Base-by-base conservation (phyloP, 768 basidiomycete species). In the Fomitopsis serialis region DNA sequence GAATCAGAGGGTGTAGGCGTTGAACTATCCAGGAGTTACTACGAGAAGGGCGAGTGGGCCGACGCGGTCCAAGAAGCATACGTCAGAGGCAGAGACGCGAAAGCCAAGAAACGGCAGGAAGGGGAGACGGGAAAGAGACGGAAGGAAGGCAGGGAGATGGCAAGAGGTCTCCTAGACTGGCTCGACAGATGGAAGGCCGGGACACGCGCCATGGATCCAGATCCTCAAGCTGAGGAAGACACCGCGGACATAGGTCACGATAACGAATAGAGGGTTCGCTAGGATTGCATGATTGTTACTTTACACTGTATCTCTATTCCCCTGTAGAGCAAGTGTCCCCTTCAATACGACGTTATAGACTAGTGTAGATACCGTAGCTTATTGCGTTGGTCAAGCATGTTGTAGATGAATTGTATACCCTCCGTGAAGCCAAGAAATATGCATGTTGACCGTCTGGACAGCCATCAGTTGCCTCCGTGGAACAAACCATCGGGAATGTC, bases 41-140 rank as follows among this genome's bases (percentile, higher is more conserved):
- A 89, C 59, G 88, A 89, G 64, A 72, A 69, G n/a, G 88, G 88
- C 9, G 79, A 86, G 50, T 90, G 88, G 88, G 82, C 85, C 1
- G 54, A 59, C 10, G 74, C 75, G 7, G 75, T 89, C 13, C 67
- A 75, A 53, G 72, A 81, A 52, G 89, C 89, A n/a, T 83, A 75
- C 70, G 58, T 52, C 25, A 70, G 65, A 46, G 87, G 87, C 2
- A 62, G 63, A 53, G 68, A 61, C 19, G 62, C 65, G 57, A 84
- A 87, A 67, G 68, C 70, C 49, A 57, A 57, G 56, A 81, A 81
- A 68, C 68, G 83, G 35, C 49, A 53, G 24, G 70, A 71, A n/a
- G 76, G 72, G 29, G 74, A 74, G 15, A 66, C 73, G 32, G 73
- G 74, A 45, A 67, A 65, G 54, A 67, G 77, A 51, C 67, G 68